Conservation (phyloP, 1,284 basidiomycete genomes). For the Cystobasidiaceae sp. region DNA sequence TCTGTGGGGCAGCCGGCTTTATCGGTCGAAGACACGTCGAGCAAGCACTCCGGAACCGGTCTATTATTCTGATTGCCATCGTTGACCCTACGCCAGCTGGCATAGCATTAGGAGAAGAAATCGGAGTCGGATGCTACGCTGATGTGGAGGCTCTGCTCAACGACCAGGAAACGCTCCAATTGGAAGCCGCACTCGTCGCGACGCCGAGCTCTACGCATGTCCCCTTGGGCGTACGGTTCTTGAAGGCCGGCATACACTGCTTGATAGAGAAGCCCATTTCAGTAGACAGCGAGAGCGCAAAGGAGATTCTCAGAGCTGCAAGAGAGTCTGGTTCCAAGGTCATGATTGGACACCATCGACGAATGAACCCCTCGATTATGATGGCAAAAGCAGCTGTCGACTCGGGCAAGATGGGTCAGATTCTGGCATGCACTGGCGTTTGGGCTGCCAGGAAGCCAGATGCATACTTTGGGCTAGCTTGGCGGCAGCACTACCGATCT, state of each 20-base stretch:
- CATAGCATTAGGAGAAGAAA: slow-evolving; percentile 10
- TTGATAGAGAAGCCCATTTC: slow-evolving; percentile 41
- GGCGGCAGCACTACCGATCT: slow-evolving; percentile 18
- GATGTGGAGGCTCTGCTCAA: slow-evolving; percentile 31
- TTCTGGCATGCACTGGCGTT: slow-evolving; percentile 33
- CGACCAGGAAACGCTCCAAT: not conserved
- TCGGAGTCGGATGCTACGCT: slow-evolving; percentile 18
- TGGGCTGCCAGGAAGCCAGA: slow-evolving; percentile 36
- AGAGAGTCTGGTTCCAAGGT: not conserved
- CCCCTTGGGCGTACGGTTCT: slow-evolving; percentile 30
- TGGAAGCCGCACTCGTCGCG: slow-evolving; percentile 36
- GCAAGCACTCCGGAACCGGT: slow-evolving; percentile 31
- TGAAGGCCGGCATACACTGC: slow-evolving; percentile 32
- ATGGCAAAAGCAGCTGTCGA: slow-evolving; percentile 32
- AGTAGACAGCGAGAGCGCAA: slow-evolving; percentile 15
- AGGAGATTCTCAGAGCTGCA: slow-evolving; percentile 26
- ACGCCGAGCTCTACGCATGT: slow-evolving; percentile 38
- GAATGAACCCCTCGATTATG: slow-evolving; percentile 37
- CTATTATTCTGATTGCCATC: slow-evolving; percentile 28
- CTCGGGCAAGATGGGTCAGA: slow-evolving; percentile 32
- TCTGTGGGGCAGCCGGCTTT: slow-evolving; percentile 31
- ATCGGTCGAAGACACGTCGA: slow-evolving; percentile 37
- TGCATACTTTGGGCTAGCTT: slow-evolving; percentile 32
- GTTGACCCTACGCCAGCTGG: slow-evolving; percentile 37
- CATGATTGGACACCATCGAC: slow-evolving; percentile 38